These are phyloP conservation scores for Logfia minima DNA, from an alignment of 129 eudicot genomes.

Conservation along the genomic window DNA sequence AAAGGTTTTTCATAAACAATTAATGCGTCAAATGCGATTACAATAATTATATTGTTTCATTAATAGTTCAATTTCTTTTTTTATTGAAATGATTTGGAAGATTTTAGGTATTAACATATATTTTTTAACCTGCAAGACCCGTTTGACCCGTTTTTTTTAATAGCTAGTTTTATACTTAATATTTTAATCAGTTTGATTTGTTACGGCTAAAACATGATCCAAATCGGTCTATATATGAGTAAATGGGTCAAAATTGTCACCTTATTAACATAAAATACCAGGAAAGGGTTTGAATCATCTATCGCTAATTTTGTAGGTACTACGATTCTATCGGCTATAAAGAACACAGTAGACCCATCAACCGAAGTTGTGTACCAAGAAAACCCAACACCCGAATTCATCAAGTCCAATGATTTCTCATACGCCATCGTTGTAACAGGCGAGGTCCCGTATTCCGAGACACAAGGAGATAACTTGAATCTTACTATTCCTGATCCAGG, in stretches of 20 bases:
- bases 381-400: conserved; percentile 49
- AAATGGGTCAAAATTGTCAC: not conserved
- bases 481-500: conserved; percentile 68
- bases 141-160: not conserved
- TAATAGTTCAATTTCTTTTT: too few species aligned
- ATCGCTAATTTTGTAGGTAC: conserved; percentile 45
- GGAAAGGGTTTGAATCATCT: not conserved
- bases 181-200: not conserved
- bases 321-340: conserved; percentile 63
- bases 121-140: not conserved
- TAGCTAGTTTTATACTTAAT: not conserved
- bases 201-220: not conserved
- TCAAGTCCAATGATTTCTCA: conserved; percentile 54
- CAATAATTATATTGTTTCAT: not conserved
- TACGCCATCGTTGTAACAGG: conserved; percentile 81
- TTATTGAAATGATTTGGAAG: too few species aligned
- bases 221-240: not conserved
- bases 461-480: conserved; percentile 61
- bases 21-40: not conserved
- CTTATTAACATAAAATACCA: not conserved
- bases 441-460: conserved; percentile 73
- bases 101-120: not conserved
- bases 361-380: conserved; percentile 67
- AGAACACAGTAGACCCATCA: conserved; percentile 53
- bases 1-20: not conserved